Percentiles rank a stretch among this genome's conserved stretches.
Conservation (phyloP, 2,329 filamentous ascomycete species). For the Aspergillus sp. region DNA sequence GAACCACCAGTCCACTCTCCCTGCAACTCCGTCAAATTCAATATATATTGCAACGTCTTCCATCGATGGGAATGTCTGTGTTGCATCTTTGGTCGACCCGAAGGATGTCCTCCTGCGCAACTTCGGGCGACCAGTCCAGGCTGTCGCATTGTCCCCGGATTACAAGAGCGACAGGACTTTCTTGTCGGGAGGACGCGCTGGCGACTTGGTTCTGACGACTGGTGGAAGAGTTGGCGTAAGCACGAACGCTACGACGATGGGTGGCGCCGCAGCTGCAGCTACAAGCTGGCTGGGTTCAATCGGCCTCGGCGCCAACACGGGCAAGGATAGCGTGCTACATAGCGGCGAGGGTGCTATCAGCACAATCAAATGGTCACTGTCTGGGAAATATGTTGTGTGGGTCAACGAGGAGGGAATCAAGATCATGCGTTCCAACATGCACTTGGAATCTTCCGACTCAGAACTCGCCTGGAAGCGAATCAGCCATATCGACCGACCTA, state of each 20-base stretch:
- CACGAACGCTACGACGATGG: slow-evolving; percentile 80
- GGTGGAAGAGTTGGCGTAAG: slow-evolving; percentile 77
- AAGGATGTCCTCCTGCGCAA: slow-evolving; percentile 91
- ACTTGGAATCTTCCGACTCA: slow-evolving; percentile 71
- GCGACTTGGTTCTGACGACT: slow-evolving; percentile 80
- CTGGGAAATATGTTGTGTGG: slow-evolving; percentile 91
- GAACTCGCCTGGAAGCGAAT: slow-evolving; percentile 94
- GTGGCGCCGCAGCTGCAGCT: slow-evolving; percentile 69
- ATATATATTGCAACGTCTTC: slow-evolving; percentile 94
- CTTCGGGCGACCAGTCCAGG: slow-evolving; percentile 88
- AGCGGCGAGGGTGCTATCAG: slow-evolving; percentile 89
- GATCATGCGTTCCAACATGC: slow-evolving; percentile 88
- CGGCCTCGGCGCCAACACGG: slow-evolving; percentile 73
- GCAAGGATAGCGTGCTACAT: slow-evolving; percentile 83
- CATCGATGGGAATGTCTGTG: slow-evolving; percentile 91
- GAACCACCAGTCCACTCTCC: slow-evolving; percentile 45
- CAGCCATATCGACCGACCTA: slow-evolving; percentile 85
- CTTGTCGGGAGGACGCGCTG: slow-evolving; percentile 84
- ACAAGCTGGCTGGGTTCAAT: slow-evolving; percentile 90
- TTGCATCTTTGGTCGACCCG: slow-evolving; percentile 80
- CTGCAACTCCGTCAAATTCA: slow-evolving; percentile 78
- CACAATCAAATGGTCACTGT: slow-evolving; percentile 90
- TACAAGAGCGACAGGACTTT: slow-evolving; percentile 88
- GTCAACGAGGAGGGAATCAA: slow-evolving; percentile 96
- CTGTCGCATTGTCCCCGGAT: slow-evolving; percentile 90